Evolutionary conservation across 1,284 basidiomycete genomes (phyloP).

Genomic region (Cryptococcus neoformans): DNA sequence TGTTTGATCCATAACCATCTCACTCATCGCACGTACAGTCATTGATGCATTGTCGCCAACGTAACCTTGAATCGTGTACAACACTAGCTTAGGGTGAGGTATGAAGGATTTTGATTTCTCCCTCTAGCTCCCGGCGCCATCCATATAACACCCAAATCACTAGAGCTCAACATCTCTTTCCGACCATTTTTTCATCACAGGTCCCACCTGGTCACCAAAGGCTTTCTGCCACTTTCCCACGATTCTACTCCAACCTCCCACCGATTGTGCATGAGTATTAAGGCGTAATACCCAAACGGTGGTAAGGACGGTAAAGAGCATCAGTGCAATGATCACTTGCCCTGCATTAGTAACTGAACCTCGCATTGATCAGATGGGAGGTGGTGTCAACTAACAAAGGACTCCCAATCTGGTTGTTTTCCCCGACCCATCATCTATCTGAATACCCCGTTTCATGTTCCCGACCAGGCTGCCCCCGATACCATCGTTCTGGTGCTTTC

Average conservation of each 20-base stretch:
- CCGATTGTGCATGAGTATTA: not conserved
- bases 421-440: not conserved
- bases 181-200: not conserved
- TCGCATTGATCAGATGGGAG: not conserved
- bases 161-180: not conserved
- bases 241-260: constrained; percentile 11
- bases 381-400: constrained; percentile 8
- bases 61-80: no score
- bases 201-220: not conserved
- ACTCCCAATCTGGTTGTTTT: constrained; percentile 4
- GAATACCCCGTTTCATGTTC: constrained; percentile 32
- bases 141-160: not conserved
- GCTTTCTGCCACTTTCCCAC: not conserved
- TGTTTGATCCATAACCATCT: not conserved
- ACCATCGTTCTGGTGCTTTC: not conserved
- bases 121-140: not conserved
- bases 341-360: not conserved
- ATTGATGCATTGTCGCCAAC: no score
- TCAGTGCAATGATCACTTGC: constrained; percentile 16
- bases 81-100: not conserved
- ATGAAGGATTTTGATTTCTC: not conserved
- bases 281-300: constrained; percentile 18
- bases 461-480: constrained; percentile 31
- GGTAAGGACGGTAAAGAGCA: constrained; percentile 20
- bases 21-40: not conserved